Evolutionary conservation across 73 alveolate species (phyloP).

Genomic region (Effrenium voratum): DNA sequence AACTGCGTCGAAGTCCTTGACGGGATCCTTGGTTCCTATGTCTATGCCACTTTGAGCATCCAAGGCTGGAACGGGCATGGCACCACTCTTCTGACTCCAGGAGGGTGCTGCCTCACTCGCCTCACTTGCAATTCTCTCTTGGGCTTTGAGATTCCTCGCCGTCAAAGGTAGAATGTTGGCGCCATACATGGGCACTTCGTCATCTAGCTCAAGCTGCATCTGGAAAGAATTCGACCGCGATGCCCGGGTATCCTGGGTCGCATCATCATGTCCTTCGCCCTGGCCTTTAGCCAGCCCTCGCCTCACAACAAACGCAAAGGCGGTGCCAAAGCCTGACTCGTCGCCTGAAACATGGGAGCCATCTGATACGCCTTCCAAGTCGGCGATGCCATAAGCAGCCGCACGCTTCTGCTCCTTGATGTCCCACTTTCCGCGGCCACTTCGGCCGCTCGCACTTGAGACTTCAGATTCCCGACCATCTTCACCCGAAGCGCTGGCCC

Average conservation of each 20-base stretch:
- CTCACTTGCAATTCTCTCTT: neutral
- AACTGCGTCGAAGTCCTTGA: neutral
- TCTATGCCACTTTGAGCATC: too few species aligned
- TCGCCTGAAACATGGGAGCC: neutral
- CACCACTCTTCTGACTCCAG: neutral
- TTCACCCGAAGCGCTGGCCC: constrained; percentile 22
- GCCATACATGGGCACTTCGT: neutral
- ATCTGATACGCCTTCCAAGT: constrained; percentile 64
- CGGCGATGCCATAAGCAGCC: constrained; percentile 76
- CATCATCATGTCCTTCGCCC: neutral
- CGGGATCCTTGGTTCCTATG: too few species aligned
- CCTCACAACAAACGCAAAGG: constrained; percentile 54
- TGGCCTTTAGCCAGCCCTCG: constrained; percentile 28
- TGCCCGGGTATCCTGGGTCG: neutral
- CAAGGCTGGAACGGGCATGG: neutral
- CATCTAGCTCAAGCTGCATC: constrained; percentile 11
- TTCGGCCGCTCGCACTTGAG: constrained; percentile 13
- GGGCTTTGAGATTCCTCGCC: neutral
- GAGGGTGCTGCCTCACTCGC: neutral
- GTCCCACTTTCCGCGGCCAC: constrained; percentile 57
- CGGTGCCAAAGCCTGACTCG: neutral
- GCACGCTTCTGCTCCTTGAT: constrained; percentile 51
- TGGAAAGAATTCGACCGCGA: neutral
- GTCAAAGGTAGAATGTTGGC: constrained; percentile 11
- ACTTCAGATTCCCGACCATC: neutral